Base-by-base conservation (phyloP, 371 early-diverging fungal genomes). In the Mucor piriformis region DNA sequence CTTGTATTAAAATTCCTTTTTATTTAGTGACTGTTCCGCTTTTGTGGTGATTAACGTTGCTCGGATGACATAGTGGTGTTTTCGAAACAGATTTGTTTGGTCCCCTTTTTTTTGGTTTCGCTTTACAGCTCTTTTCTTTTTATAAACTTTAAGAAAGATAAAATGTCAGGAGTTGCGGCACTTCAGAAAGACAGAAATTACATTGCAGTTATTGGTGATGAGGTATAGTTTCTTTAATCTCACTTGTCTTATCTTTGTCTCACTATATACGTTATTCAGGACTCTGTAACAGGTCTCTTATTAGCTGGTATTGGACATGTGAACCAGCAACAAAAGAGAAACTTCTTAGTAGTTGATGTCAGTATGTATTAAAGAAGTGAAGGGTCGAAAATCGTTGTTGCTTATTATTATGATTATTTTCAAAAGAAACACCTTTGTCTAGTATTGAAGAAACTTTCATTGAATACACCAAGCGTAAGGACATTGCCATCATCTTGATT, bases 241-340 rank as follows among this genome's bases (percentile, higher is more conserved):
- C 24, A 24, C 21, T 23, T 46, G 24, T 46, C 21, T 46, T 18
- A 24, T 24, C 3, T 46, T 20, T 18, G 6, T 42, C 4, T 3
- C 15, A 8, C 20, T 27, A 3, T 50, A 18, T 21, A 29, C 16
- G 43, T 32, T 27, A 3, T 42, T 50, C 70, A 95, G 92, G 99
- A 98, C 80, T 90, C 97, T 12, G 94, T 99, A 48, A 99, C 99
- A 3, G 99, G 99, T 38, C 84, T 98, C 57, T 84, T 99, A 32
- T 85, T 99, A 46, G 96, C 98, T 32, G 99, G 99, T 43, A 88
- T 97, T 47, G 99, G 99, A 35, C 92, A 98, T 74, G 87, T 96
- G 32, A 87, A 92, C 63, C 76, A 86, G 18, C 86, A 87, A 55
- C 90, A 91, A 67, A 89, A 90, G 64, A 74, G 91, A 47, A 99